Conservation (phyloP, 805 yeast species). For the Cyberlindnera lachancei region DNA sequence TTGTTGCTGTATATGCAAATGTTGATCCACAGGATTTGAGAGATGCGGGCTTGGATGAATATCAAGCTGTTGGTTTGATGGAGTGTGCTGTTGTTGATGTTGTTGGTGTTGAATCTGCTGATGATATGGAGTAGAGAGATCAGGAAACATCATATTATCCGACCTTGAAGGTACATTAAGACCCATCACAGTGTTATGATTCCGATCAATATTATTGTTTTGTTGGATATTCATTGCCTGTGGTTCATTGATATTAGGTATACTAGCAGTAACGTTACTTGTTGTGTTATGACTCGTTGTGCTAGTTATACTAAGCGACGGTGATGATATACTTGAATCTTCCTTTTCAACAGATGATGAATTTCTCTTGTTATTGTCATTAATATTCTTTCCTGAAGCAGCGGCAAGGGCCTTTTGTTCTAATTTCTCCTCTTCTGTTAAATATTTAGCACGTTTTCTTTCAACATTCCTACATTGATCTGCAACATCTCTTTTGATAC, state of each 20-base stretch:
- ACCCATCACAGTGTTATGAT: too few relatives aligned
- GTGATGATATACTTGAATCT: not conserved
- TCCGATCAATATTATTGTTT: too few relatives aligned
- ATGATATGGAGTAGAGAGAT: not conserved
- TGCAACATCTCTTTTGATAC: conserved; percentile 52
- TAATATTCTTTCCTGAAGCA: not conserved
- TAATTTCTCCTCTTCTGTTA: conserved; percentile 8
- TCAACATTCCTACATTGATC: conserved; percentile 51
- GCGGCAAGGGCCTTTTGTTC: not conserved
- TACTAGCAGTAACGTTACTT: not conserved
- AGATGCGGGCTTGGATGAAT: not conserved
- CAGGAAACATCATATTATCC: not conserved
- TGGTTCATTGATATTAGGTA: too few relatives aligned
- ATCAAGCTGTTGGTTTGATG: not conserved
- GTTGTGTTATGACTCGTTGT: not conserved
- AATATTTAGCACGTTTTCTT: conserved; percentile 39
- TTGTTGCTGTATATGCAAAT: conserved; percentile 2
- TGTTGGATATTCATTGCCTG: not conserved
- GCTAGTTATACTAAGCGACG: not conserved
- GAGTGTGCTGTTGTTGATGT: not conserved
- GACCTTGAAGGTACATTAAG: not conserved
- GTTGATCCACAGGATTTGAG: not conserved
- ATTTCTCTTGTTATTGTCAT: too few relatives aligned
- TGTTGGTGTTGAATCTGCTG: not conserved
- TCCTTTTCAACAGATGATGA: not conserved